These are phyloP conservation scores for Xylariaceae sp. DNA, from an alignment of 2,329 filamentous ascomycete genomes.

Conservation along the genomic window DNA sequence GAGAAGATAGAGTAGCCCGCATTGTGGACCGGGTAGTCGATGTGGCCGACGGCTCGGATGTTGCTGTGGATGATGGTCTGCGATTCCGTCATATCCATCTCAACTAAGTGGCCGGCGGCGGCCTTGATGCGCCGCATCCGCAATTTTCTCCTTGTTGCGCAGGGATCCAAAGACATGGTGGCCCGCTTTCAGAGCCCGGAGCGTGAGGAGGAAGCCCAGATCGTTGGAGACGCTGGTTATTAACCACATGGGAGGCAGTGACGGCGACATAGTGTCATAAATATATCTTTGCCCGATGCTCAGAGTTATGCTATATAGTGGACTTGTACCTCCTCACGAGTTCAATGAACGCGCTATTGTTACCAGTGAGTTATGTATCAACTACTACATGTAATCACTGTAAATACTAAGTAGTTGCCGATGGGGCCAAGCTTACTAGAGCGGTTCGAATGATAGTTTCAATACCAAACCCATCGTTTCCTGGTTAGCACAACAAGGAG, in stretches of 20 bases:
- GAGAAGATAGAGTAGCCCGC: slow-evolving; percentile 26
- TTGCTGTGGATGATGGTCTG: slow-evolving; percentile 26
- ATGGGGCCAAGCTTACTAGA: too few relatives aligned
- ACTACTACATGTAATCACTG: too few relatives aligned
- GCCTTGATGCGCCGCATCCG: slow-evolving; percentile 25
- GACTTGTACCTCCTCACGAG: too few relatives aligned
- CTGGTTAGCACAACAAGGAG: too few relatives aligned
- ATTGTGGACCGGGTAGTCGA: slow-evolving; percentile 31
- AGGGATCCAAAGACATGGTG: slow-evolving; percentile 32
- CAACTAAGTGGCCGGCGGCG: slow-evolving; percentile 26
- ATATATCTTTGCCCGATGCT: too few relatives aligned
- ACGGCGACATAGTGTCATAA: slow-evolving; percentile 11
- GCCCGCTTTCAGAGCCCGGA: slow-evolving; percentile 27
- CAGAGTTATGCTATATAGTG: too few relatives aligned
- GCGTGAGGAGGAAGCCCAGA: slow-evolving; percentile 29
- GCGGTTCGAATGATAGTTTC: too few relatives aligned
- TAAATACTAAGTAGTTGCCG: too few relatives aligned
- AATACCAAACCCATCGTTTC: too few relatives aligned
- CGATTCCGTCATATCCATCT: slow-evolving; percentile 30
- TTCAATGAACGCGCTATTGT: too few relatives aligned
- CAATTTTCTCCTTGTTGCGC: slow-evolving; percentile 25
- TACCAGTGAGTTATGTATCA: too few relatives aligned
- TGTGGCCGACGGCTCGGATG: slow-evolving; percentile 23
- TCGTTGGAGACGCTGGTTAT: slow-evolving; percentile 35
- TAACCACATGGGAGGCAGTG: slow-evolving; percentile 26